Base-by-base conservation (phyloP, 352 stramenopile species). In the Globisporangium paddicum region DNA sequence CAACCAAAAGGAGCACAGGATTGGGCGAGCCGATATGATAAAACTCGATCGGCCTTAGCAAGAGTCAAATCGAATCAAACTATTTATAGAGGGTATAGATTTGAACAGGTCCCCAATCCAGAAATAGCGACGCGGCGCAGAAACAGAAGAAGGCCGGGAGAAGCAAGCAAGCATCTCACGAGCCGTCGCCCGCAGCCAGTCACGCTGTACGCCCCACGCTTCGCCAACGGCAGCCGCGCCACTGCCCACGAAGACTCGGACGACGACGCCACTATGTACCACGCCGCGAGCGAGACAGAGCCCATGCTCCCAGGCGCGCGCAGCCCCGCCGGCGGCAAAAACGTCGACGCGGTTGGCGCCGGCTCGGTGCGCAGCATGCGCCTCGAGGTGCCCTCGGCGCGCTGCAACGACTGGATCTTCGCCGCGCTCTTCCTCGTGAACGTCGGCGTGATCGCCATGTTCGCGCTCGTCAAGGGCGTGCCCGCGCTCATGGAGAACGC, bases 351-450 rank as follows among this genome's bases (percentile, higher is more conserved):
- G 25, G 59, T 61, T 34, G 72, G 70, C 63, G 73, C 78, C 13
- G 66, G 66, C 47, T 77, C 79, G 16, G 78, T 90, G 55, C 77
- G 76, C 55, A 88, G 69, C 35, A 82, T 90, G 69, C 81, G 81
- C 5, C 69, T 87, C 3, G 79, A 91, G 40, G 18, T 69, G 14
- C 72, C 81, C 0, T 59, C 79, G n/a, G 60, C 71, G 23, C 76
- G 71, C 49, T 95, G 86, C 71, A 89, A 93, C 68, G 86, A 95
- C 66, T 53, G 58, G 16, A 61, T 87, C 53, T 93, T 92, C 60
- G 86, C 82, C 18, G 48, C 79, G 16, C 54, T 95, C 14, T 95
- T 95, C 58, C 60, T 91, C 18, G 62, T 55, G 19, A 79, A 95
- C 54, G 68, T 90, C 9, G 28, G 69, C 23, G 68, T 72, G 60